Evolutionary conservation across 2,329 filamentous ascomycete species (phyloP).

Genomic region (Alternaria atra): DNA sequence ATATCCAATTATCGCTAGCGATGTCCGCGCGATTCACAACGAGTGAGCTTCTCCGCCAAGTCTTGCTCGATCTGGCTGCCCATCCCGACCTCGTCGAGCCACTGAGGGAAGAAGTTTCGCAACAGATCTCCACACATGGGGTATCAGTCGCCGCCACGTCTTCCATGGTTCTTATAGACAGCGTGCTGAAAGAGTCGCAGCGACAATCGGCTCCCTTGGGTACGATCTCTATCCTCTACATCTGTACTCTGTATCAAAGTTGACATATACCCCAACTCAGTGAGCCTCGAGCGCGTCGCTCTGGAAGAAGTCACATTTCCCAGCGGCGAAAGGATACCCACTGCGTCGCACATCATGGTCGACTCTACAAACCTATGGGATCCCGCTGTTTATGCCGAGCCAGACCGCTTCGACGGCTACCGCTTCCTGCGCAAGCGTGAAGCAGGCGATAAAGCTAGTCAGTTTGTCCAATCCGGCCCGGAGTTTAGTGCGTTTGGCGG

Average conservation of each 20-base stretch:
- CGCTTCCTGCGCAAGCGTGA: neutral
- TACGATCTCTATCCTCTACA: neutral
- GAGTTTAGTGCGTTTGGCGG: neutral
- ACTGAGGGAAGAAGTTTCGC: neutral
- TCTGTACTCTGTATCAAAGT: neutral
- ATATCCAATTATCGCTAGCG: constrained; percentile 1
- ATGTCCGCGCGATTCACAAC: constrained; percentile 2
- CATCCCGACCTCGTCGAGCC: neutral
- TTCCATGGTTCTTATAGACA: constrained; percentile 5
- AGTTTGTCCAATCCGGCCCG: neutral
- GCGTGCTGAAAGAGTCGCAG: constrained; percentile 5
- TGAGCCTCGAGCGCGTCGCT: neutral
- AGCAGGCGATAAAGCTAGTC: neutral
- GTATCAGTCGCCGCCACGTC: neutral
- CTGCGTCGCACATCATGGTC: neutral
- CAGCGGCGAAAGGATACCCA: neutral
- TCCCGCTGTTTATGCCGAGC: neutral
- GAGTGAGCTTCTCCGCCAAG: constrained; percentile 1
- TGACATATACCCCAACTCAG: too few species aligned
- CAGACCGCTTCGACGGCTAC: neutral
- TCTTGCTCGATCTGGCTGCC: constrained; percentile 3
- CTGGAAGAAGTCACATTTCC: neutral
- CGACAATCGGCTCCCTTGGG: neutral
- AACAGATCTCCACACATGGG: neutral
- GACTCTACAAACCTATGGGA: neutral